Evolutionary conservation across 139 green algal species (phyloP).

Genomic region (Auxenochlorella pyrenoidosa): DNA sequence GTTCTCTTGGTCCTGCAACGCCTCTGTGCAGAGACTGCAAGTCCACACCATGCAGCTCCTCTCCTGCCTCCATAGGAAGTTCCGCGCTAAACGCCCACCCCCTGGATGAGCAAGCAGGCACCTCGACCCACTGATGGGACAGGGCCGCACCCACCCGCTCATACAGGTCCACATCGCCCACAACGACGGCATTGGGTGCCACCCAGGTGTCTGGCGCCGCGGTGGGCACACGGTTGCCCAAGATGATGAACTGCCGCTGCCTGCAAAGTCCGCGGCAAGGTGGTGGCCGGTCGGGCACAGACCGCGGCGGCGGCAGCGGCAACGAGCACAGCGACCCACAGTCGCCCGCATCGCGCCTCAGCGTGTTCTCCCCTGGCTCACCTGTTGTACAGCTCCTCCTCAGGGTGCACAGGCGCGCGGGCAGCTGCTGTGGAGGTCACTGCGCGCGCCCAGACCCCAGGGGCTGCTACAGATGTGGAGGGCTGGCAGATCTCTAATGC

Average conservation of each 20-base stretch:
- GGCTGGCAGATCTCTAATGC: constrained; percentile 2
- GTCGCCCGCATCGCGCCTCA: not conserved
- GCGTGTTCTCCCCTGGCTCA: not conserved
- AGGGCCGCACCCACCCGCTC: constrained; percentile 65
- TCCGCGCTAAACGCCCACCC: too few relatives aligned
- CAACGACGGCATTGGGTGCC: constrained; percentile 84
- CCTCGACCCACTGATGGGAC: too few relatives aligned
- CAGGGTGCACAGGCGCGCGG: constrained; percentile 38
- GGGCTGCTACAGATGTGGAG: not conserved
- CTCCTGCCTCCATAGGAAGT: not conserved
- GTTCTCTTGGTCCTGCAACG: not conserved
- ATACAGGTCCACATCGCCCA: constrained; percentile 89
- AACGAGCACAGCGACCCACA: not conserved
- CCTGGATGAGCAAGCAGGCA: too few relatives aligned
- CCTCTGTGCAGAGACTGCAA: not conserved
- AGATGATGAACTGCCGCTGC: constrained; percentile 77
- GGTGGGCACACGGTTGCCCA: constrained; percentile 78
- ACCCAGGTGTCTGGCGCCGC: constrained; percentile 77
- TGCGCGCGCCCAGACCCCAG: constrained; percentile 1
- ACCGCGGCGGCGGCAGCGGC: not conserved
- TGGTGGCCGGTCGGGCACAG: too few relatives aligned
- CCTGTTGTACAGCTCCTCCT: constrained; percentile 57
- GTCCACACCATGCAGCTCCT: not conserved
- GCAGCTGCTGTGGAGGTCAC: constrained; percentile 14
- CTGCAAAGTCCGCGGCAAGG: constrained; percentile 50